phyloP scores from a whole-genome alignment of 108 stramenopile genomes.

The Mayamaea pseudoterrestris region DNA sequence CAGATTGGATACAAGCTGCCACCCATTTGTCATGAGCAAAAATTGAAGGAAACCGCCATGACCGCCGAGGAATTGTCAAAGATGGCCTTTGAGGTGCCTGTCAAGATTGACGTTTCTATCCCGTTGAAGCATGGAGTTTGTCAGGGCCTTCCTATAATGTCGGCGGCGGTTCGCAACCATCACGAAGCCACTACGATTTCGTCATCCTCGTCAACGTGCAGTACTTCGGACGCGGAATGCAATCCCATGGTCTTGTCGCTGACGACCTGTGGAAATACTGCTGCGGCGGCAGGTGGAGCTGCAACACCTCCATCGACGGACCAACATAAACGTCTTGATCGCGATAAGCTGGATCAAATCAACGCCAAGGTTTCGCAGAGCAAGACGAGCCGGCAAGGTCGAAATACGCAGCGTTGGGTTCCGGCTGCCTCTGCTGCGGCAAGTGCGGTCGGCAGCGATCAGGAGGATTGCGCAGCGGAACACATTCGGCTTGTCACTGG shows the following conservation, averaged over 20 bases:
- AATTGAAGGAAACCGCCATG: slow-evolving; percentile 17
- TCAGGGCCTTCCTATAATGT: background rate
- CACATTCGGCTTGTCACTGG: slow-evolving; percentile 58
- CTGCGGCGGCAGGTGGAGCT: background rate
- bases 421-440: slow-evolving; percentile 9
- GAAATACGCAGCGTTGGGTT: slow-evolving; percentile 52
- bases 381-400: slow-evolving; percentile 52
- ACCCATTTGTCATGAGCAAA: slow-evolving; percentile 14
- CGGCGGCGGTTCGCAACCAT: too few relatives aligned
- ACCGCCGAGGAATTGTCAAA: slow-evolving; percentile 15
- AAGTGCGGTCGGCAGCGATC: too few relatives aligned
- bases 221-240: slow-evolving; percentile 10
- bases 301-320: too few relatives aligned
- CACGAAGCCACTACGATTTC: slow-evolving; percentile 13
- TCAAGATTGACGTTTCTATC: background rate
- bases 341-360: slow-evolving; percentile 7
- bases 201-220: slow-evolving; percentile 28
- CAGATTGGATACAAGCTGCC: too few relatives aligned
- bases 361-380: slow-evolving; percentile 42
- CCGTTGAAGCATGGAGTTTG: too few relatives aligned
- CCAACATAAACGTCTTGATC: too few relatives aligned
- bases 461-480: slow-evolving; percentile 4
- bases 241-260: background rate
- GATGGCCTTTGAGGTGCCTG: slow-evolving; percentile 6
- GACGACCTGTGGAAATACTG: too few relatives aligned